Evolutionary conservation across 164 flowering plant species (phyloP), one percentile per base, ranked within the genome.

Genomic region (Nymphaea colorata): DNA sequence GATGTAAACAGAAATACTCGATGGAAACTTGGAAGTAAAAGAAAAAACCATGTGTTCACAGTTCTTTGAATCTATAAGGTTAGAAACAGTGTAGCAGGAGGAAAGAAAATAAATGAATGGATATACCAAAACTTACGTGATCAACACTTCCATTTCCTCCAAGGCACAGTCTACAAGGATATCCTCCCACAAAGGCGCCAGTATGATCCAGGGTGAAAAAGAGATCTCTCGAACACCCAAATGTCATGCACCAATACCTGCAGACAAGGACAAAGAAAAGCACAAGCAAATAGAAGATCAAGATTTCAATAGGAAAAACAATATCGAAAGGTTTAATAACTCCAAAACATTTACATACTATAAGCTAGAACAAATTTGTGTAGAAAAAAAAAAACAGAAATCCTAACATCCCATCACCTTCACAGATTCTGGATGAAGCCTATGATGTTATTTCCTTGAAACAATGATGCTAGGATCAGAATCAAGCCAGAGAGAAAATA

Each of bases 211-310:
- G 76, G 64, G 71, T 91, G 98, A 68, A 91, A 93, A 41, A 87
- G 83, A 73, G 98, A 93, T 72, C 87, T 88, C 89, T 93, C 98
- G 72, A 93, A 89, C 41, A 91, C 98, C 98, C 98, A 93, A 65
- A 91, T 85, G 64, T 91, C 98, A 62, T 87, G 87, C 6, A 93
- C 97, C 68, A 91, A 93, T 18, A 91, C 83, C 98, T 91, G 57
- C 4, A 57, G 10, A 63, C 42, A 44, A 67, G 42, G 42, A 60
- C 41, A 45, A 45, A 59, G 51, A 65, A 8, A 8, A 18, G 59
- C 47, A 6, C 6, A 59, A 10, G 7, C 16, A 55, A 18, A 64
- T 16, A n/a, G 6, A 2, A 17, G 17, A n/a, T 5, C 36, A 25
- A 25, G 36, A 25, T 25, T 25, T 25, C 36, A 25, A 25, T 25